phyloP scores from a whole-genome alignment of 108 stramenopile species.

The Parmales sp. region DNA sequence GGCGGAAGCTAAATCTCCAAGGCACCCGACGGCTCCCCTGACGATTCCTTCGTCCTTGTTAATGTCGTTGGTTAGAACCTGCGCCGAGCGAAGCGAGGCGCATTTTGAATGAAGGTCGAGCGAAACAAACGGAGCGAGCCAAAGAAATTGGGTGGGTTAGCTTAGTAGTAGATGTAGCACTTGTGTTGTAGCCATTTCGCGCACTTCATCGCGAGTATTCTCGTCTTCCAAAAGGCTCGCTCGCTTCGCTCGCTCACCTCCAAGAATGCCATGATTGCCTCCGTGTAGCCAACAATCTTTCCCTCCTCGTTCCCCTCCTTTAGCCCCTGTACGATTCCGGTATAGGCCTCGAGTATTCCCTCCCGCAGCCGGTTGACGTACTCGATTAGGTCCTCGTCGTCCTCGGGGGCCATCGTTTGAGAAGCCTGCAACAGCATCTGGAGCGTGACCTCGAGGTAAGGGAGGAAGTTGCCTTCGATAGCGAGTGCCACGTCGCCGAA shows the following conservation, averaged over 20 bases:
- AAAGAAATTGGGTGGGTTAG: too few relatives aligned
- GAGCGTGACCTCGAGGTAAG: conserved; percentile 71
- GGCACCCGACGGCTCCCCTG: conserved; percentile 58
- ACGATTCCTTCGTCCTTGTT: conserved; percentile 64
- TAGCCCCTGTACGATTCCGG: conserved; percentile 84
- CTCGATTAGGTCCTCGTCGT: conserved; percentile 91
- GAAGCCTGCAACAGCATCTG: conserved; percentile 87
- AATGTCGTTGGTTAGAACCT: conserved; percentile 44
- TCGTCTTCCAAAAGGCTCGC: too few relatives aligned
- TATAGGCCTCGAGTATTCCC: conserved; percentile 88
- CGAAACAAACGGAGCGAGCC: too few relatives aligned
- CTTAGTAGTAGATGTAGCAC: too few relatives aligned
- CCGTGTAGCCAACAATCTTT: conserved; percentile 45
- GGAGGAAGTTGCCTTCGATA: conserved; percentile 71
- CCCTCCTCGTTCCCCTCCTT: conserved; percentile 53
- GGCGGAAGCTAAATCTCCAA: conserved; percentile 65
- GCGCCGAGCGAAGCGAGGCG: too few relatives aligned
- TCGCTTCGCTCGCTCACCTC: too few relatives aligned
- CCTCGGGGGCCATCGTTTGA: conserved; percentile 55
- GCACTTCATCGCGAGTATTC: too few relatives aligned
- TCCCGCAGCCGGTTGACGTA: conserved; percentile 82
- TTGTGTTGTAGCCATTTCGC: too few relatives aligned
- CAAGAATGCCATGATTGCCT: conserved; percentile 52
- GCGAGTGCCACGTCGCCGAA: conserved; percentile 94
- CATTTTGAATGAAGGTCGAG: too few relatives aligned